Conservation (phyloP, 768 basidiomycete species). For the Kondoa subrosea region DNA sequence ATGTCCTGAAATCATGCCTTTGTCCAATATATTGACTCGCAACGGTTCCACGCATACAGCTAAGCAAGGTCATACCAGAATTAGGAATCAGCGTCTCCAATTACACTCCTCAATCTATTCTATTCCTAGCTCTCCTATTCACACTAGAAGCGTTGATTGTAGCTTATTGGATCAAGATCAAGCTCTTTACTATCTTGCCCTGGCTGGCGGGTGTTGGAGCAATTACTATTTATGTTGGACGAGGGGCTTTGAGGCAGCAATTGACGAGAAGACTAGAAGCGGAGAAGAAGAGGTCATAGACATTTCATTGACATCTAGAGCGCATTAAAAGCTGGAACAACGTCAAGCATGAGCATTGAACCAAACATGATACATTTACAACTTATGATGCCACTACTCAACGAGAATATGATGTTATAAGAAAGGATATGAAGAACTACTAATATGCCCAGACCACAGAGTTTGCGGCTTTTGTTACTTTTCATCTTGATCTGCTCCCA, state of each 20-base stretch:
- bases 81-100: not conserved
- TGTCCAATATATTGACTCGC: not conserved
- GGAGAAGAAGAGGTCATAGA: not conserved
- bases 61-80: not conserved
- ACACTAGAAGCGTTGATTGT: constrained; percentile 16
- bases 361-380: too few species aligned
- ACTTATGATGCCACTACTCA: too few species aligned
- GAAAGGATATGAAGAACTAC: too few species aligned
- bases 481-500: too few species aligned
- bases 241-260: not conserved
- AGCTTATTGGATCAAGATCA: constrained; percentile 12
- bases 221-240: not conserved
- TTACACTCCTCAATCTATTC: not conserved
- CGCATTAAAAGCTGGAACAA: not conserved
- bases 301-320: not conserved
- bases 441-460: too few species aligned
- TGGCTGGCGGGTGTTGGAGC: constrained; percentile 9
- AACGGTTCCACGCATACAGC: not conserved
- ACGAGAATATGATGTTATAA: too few species aligned
- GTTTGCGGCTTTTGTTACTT: too few species aligned
- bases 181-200: constrained; percentile 1
- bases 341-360: too few species aligned
- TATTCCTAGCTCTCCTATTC: constrained; percentile 13
- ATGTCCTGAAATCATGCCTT: not conserved
- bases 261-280: not conserved